phyloP scores from a whole-genome alignment of 257 asterid genomes.

The Knoxia roxburghii region DNA sequence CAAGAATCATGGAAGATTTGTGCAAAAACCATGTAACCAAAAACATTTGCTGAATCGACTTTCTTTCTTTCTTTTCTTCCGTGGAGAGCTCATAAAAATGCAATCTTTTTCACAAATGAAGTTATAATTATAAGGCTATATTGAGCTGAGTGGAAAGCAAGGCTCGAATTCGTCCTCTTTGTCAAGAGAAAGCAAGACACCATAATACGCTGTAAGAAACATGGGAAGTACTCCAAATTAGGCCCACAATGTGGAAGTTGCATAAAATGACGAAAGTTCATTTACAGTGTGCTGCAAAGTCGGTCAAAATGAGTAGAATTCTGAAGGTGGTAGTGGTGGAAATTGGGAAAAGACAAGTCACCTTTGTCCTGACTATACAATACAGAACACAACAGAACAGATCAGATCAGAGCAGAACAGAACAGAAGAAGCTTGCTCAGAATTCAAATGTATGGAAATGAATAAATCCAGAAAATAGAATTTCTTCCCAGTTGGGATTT shows the following conservation, averaged over 20 bases:
- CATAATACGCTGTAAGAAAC: background rate
- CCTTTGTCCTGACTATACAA: conserved; percentile 11
- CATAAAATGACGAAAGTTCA: background rate
- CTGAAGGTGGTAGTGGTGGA: background rate
- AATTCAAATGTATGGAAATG: conserved; percentile 7
- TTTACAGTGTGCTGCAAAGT: conserved; percentile 1
- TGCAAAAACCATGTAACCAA: background rate
- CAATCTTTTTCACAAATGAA: too few relatives aligned
- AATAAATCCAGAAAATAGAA: conserved; percentile 14
- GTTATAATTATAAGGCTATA: too few relatives aligned
- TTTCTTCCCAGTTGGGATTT: background rate
- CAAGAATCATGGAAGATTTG: too few relatives aligned
- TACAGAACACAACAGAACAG: too few relatives aligned
- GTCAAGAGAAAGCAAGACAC: background rate
- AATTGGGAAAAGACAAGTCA: conserved; percentile 19
- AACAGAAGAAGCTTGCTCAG: background rate
- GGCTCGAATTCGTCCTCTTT: conserved; percentile 5
- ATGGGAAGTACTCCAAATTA: background rate
- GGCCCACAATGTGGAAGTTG: background rate
- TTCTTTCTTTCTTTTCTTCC: too few relatives aligned
- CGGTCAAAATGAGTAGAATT: conserved; percentile 7
- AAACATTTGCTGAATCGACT: too few relatives aligned
- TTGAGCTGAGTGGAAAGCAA: background rate
- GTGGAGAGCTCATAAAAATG: too few relatives aligned
- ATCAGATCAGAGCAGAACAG: too few relatives aligned